These are phyloP conservation scores for Globisporangium viniferum DNA, from an alignment of 352 stramenopile genomes.

Conservation along the genomic window DNA sequence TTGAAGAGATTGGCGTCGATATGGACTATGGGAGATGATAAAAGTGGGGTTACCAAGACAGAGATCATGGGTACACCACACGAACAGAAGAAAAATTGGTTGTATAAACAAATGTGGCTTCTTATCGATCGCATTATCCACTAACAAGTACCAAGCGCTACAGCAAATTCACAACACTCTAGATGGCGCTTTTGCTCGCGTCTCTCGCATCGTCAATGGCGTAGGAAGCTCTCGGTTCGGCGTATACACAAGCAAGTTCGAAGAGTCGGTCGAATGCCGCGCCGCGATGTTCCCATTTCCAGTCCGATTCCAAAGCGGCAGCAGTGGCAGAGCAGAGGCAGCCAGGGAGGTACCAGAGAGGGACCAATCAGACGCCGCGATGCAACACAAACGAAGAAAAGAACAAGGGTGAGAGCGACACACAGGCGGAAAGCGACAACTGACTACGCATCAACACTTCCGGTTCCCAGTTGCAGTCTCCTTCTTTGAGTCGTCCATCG, in stretches of 20 bases:
- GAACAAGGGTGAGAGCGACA: slow-evolving; percentile 19
- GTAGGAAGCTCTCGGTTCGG: background rate
- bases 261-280: slow-evolving; percentile 6
- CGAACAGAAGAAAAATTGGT: background rate
- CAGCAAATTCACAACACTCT: background rate
- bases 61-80: background rate
- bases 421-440: slow-evolving; percentile 9
- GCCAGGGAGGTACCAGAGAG: background rate
- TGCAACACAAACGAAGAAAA: slow-evolving; percentile 12
- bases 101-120: slow-evolving; percentile 7
- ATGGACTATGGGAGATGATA: background rate
- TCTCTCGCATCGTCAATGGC: background rate
- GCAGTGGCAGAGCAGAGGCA: background rate
- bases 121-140: slow-evolving; percentile 5
- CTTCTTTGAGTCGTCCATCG: background rate
- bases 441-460: slow-evolving; percentile 15
- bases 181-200: background rate
- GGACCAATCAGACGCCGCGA: background rate
- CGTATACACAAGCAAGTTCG: background rate
- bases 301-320: background rate
- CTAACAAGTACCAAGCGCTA: slow-evolving; percentile 5
- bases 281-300: background rate
- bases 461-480: background rate
- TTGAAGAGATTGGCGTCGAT: background rate
- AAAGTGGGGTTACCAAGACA: background rate